Evolutionary conservation across 306 rosid species (phyloP), one percentile per base, ranked within the genome.

Genomic region (Nissolia schottii): DNA sequence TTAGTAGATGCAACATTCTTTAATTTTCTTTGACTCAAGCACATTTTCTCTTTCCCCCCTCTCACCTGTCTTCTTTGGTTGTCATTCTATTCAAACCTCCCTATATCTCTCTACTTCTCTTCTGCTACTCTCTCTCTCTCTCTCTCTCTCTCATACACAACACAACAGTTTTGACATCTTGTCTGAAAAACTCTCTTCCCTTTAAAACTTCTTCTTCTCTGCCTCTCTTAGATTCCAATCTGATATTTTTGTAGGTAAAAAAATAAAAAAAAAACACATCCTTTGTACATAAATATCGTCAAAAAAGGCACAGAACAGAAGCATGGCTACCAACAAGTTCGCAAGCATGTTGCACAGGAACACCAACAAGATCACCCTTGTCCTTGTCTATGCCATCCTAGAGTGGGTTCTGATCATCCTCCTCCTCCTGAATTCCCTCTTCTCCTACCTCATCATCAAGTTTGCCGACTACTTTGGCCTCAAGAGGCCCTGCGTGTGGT

Each of bases 301-400:
- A 66, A 73, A 45, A 76, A 71, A n/a, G n/a, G n/a, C 67, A 72
- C 77, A 79, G 50, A 86, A 45, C 90, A 19, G 15, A 78, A 68
- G 84, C 85, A 95, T 95, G 99, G 99, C 89, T 41, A 79, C 92
- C 86, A 91, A 95, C 90, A 95, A 89, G 75, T 91, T 88, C 69
- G 96, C 97, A 49, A 91, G 93, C 78, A 78, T 89, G 91, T 63
- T 95, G 51, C 93, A 88, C 32, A 82, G 88, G 73, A 89, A 84
- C 78, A 91, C 96, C 77, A 95, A 95, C 91, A 91, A 85, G 51
- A 77, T 88, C 74, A 91, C 99, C 19, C 84, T 89, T 50, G 79
- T 86, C 81, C 86, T 95, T 67, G 74, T 89, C 67, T 91, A 95
- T 37, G 96, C 97, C 5, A 11, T 89, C 70, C 91, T 95, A 2